Base-by-base conservation (phyloP, 2,329 filamentous ascomycete species). In the Pseudogymnoascus sp. region DNA sequence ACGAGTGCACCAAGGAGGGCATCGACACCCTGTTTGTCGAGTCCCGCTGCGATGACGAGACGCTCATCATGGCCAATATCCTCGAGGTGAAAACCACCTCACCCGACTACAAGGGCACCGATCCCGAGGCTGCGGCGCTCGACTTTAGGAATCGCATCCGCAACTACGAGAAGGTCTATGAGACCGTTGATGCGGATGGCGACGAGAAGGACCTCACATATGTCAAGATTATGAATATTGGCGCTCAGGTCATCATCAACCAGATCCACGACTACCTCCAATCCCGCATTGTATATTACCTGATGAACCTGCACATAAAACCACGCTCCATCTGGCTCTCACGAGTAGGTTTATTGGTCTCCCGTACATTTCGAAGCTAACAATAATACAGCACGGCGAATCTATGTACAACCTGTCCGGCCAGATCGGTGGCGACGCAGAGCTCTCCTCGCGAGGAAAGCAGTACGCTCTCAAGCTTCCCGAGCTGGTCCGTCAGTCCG, bases 291-390 rank as follows among this genome's bases (percentile, higher is more conserved):
- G 93, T 99, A 54, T 99, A 99, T 77, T 99, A 97, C 75, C 85
- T 97, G 64, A 97, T 97, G 87, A 99, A 97, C 74, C 82, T 99
- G 40, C 95, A 99, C 77, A 99, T 99, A 75, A 93, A 93, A 68
- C 93, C 93, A 16, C 86, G 95, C 64, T 96, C 92, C 3, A 96
- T 99, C 68, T 99, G 95, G 95, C 79, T 99, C 61, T 97, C 95
- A 69, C 83, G 95, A 67, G 90, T 93, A 80, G 77, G 87, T 82
- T 12, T 36, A 31, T 26, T 59, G 29, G 39, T 8, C 42, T 16
- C 29, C 7, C 16, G 23, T 31, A 12, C 62, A n/a, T 16, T 18
- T 40, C n/a, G 18, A 36, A 57, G 57, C 66, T 72, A 66, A 71
- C 63, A 23, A 61, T 57, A 16, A 21, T 66, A 21, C 71, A 95